These are phyloP conservation scores for Boletus reticuloceps DNA, from an alignment of 768 basidiomycete genomes.

Conservation along the genomic window DNA sequence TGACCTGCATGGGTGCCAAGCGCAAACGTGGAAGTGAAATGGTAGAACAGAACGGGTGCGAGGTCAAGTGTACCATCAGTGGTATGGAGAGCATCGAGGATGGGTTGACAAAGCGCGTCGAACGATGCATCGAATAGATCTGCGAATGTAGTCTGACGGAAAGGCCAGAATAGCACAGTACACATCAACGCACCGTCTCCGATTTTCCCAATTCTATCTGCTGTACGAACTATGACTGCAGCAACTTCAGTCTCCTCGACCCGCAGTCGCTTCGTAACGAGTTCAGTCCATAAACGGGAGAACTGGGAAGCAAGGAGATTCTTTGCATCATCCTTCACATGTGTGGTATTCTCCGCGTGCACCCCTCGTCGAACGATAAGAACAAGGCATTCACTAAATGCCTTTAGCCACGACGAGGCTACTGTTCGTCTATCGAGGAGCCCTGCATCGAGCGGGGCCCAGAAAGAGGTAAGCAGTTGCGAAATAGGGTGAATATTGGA, in stretches of 20 bases:
- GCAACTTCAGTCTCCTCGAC: constrained; percentile 46
- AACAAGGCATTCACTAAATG: constrained; percentile 66
- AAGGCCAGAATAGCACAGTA: constrained; percentile 24
- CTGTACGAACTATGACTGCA: constrained; percentile 40
- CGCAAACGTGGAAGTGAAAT: constrained; percentile 39
- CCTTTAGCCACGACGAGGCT: constrained; percentile 60
- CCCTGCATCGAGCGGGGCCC: constrained; percentile 66
- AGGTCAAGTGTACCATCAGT: constrained; percentile 21
- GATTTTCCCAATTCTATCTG: constrained; percentile 42
- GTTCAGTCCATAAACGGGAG: constrained; percentile 46
- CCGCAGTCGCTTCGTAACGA: constrained; percentile 43
- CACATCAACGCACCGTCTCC: constrained; percentile 38
- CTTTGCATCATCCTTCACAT: constrained; percentile 3
- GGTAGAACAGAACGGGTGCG: constrained; percentile 45
- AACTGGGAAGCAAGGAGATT: constrained; percentile 46
- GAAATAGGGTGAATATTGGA: constrained; percentile 31
- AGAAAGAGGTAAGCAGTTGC: constrained; percentile 71
- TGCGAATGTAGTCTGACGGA: constrained; percentile 26
- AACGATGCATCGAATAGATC: constrained; percentile 53
- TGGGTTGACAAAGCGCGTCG: constrained; percentile 34
- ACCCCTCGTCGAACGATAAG: constrained; percentile 45
- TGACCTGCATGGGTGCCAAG: constrained; percentile 12
- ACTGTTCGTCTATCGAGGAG: constrained; percentile 22
- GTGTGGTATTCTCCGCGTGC: background rate
- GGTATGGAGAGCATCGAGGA: constrained; percentile 3